Conservation (phyloP, 805 yeast species). For the Candida xiaguanensis region DNA sequence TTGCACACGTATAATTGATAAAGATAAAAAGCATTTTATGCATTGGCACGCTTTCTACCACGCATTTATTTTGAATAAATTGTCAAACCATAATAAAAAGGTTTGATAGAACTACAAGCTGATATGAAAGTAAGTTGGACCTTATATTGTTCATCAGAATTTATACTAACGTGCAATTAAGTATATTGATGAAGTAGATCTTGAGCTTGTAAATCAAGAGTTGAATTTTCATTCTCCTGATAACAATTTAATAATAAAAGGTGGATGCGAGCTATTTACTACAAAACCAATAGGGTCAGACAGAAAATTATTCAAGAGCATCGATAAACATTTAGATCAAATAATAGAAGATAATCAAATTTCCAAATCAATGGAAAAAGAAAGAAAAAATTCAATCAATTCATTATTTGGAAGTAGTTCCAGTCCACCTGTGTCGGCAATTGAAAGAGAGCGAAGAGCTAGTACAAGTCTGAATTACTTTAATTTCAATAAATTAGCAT, state of each 20-base stretch:
- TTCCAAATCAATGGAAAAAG: conserved; percentile 35
- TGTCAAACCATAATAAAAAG: background rate
- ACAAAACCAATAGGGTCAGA: conserved; percentile 93
- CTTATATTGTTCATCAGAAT: too few species aligned
- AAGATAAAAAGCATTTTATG: background rate
- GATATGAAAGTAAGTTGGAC: conserved; percentile 2
- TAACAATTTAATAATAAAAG: conserved; percentile 53
- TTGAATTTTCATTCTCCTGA: conserved; percentile 58
- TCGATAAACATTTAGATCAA: conserved; percentile 74
- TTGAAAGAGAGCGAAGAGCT: conserved; percentile 25
- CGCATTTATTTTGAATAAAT: conserved; percentile 4
- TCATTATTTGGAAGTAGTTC: conserved; percentile 38
- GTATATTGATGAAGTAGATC: conserved; percentile 91
- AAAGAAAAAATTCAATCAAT: conserved; percentile 33
- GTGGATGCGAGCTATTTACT: conserved; percentile 90
- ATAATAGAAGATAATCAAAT: conserved; percentile 43
- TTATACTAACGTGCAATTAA: conserved; percentile 22
- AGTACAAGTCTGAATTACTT: conserved; percentile 22
- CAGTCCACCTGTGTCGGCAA: conserved; percentile 22
- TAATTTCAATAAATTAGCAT: conserved; percentile 7
- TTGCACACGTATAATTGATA: background rate
- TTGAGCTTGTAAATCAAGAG: conserved; percentile 87
- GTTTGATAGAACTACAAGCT: background rate
- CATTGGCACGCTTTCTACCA: conserved; percentile 3
- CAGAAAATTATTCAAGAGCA: conserved; percentile 79